Conservation (phyloP, 306 rosid species). For the Oemleria cerasiformis region DNA sequence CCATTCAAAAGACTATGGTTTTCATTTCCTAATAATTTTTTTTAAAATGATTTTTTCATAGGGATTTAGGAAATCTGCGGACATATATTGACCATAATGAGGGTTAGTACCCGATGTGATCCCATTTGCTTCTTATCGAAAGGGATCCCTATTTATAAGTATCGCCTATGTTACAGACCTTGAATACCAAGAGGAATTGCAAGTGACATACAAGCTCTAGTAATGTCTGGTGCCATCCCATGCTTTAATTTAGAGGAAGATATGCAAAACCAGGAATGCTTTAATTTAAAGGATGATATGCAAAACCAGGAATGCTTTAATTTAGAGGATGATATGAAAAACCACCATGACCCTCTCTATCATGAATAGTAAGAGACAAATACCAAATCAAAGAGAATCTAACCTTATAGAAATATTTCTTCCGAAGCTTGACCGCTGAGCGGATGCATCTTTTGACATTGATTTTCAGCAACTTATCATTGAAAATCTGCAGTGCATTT, state of each 20-base stretch:
- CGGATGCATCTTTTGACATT: slow-evolving; percentile 70
- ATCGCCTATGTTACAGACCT: neutral
- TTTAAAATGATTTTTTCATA: neutral
- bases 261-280: too few species aligned
- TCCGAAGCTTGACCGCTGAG: slow-evolving; percentile 75
- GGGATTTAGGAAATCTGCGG: neutral
- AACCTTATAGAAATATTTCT: slow-evolving; percentile 85
- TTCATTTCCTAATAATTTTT: neutral
- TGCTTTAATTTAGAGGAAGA: neutral
- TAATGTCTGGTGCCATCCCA: neutral
- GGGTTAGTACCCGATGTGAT: neutral
- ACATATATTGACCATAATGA: neutral
- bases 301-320: neutral
- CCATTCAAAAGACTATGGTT: neutral
- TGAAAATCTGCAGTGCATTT: slow-evolving; percentile 61
- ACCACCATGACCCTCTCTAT: slow-evolving; percentile 6
- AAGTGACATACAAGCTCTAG: neutral
- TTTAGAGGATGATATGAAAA: neutral
- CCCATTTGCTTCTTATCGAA: neutral
- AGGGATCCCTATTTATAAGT: neutral
- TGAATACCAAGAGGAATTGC: neutral
- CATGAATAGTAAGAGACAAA: slow-evolving; percentile 13
- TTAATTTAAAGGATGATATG: neutral
- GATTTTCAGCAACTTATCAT: slow-evolving; percentile 79
- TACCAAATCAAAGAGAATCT: slow-evolving; percentile 24